Evolutionary conservation across 2,329 filamentous ascomycete genomes (phyloP).

Genomic region (Hypoxylon sp.): DNA sequence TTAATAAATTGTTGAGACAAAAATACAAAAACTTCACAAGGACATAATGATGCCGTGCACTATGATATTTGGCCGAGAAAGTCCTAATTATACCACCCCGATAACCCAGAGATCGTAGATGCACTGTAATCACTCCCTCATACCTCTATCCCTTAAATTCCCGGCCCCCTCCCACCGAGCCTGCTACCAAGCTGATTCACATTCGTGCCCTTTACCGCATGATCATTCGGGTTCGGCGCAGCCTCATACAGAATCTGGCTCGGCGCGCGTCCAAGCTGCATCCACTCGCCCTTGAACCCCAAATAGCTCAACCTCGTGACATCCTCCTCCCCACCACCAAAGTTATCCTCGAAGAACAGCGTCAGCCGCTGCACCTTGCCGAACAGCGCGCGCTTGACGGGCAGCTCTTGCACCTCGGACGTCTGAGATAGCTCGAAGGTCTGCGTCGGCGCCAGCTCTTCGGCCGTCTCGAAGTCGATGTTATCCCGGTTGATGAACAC

Average conservation of each 20-base stretch:
- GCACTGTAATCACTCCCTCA: not conserved
- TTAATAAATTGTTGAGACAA: conserved; percentile 45
- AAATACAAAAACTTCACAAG: conserved; percentile 21
- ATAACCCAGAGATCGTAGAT: not conserved
- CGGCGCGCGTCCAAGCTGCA: conserved; percentile 86
- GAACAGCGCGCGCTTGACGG: conserved; percentile 90
- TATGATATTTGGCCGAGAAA: not conserved
- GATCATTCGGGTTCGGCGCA: conserved; percentile 91
- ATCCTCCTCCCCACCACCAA: conserved; percentile 83
- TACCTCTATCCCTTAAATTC: conserved; percentile 44
- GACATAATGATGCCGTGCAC: conserved; percentile 7
- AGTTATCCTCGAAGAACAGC: conserved; percentile 95
- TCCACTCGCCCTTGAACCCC: conserved; percentile 95
- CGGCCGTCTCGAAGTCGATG: conserved; percentile 85
- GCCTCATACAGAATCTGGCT: conserved; percentile 93
- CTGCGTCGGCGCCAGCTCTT: conserved; percentile 78
- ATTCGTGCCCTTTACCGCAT: conserved; percentile 74
- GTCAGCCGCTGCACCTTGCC: conserved; percentile 85
- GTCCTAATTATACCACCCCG: not conserved
- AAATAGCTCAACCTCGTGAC: conserved; percentile 85
- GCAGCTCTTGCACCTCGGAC: conserved; percentile 86
- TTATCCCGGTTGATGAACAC: conserved; percentile 89
- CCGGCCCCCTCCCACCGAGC: conserved; percentile 63
- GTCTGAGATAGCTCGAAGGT: conserved; percentile 81
- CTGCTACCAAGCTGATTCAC: conserved; percentile 70